Conservation (phyloP, 345 rosid genomes). For the Luvunga scandens region DNA sequence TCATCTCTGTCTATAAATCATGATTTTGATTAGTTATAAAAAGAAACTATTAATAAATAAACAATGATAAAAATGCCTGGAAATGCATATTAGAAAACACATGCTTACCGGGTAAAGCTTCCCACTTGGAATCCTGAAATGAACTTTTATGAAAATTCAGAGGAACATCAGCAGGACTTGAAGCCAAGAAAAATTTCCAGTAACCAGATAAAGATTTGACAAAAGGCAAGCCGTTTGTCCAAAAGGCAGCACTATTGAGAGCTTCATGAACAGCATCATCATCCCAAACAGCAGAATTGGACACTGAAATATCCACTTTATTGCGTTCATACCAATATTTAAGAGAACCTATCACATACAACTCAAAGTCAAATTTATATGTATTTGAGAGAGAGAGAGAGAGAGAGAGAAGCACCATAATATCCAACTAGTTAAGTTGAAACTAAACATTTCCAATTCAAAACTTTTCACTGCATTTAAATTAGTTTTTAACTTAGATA, state of each 20-base stretch:
- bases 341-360: constrained; percentile 55
- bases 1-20: neutral
- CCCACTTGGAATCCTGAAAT: constrained; percentile 77
- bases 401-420: neutral
- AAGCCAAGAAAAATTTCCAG: constrained; percentile 88
- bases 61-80: no score
- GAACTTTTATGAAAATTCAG: constrained; percentile 44
- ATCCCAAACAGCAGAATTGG: constrained; percentile 81
- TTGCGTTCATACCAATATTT: constrained; percentile 79
- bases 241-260: constrained; percentile 69
- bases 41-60: no score
- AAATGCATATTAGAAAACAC: neutral
- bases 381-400: neutral
- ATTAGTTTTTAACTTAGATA: neutral
- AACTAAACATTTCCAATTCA: neutral
- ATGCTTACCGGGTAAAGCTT: constrained; percentile 65
- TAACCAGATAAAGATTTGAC: constrained; percentile 79
- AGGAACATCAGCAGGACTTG: constrained; percentile 62
- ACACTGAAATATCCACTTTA: constrained; percentile 60
- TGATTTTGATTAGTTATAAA: no score
- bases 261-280: constrained; percentile 79
- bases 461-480: neutral
- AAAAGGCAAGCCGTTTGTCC: constrained; percentile 83
- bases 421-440: neutral
- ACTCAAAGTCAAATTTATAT: constrained; percentile 6